A percentile compares a stretch with the other conserved stretches of the same genome.
Evolutionary conservation across 176 grass and related monocot species (phyloP).

Genomic region (Aegilops longissima): DNA sequence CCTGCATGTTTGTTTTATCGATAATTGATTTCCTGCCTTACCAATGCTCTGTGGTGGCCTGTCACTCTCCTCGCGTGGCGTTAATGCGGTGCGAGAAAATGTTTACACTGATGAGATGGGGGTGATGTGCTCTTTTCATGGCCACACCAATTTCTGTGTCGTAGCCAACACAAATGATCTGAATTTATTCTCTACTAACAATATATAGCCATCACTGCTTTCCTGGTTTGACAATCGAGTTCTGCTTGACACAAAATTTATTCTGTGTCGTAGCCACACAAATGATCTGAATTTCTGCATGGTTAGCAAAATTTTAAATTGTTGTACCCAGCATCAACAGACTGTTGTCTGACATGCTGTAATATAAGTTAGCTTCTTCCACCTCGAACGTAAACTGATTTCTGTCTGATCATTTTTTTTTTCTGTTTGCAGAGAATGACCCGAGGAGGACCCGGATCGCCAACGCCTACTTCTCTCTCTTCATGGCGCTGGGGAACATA

Average conservation of each 20-base stretch:
- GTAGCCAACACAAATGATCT: too few species aligned
- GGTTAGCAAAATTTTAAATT: background rate
- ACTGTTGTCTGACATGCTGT: background rate
- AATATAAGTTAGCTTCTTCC: too few species aligned
- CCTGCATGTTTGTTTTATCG: background rate
- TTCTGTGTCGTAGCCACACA: background rate
- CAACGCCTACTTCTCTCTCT: slow-evolving; percentile 98
- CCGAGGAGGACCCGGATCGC: slow-evolving; percentile 79
- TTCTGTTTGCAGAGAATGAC: slow-evolving; percentile 73
- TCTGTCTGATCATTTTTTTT: too few species aligned
- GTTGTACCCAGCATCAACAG: background rate
- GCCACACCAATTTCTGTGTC: background rate
- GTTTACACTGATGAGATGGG: background rate
- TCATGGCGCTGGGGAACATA: slow-evolving; percentile 95
- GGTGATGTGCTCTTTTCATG: background rate
- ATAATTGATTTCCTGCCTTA: background rate
- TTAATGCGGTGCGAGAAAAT: background rate
- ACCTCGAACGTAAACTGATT: too few species aligned
- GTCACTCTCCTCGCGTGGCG: background rate
- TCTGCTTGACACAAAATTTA: background rate
- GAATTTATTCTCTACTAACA: too few species aligned
- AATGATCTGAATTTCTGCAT: background rate
- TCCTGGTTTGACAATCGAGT: background rate
- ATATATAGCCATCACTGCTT: too few species aligned
- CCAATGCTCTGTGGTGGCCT: background rate